Evolutionary conservation across 1,284 basidiomycete genomes (phyloP).

Genomic region (Apiotrichum gracile): DNA sequence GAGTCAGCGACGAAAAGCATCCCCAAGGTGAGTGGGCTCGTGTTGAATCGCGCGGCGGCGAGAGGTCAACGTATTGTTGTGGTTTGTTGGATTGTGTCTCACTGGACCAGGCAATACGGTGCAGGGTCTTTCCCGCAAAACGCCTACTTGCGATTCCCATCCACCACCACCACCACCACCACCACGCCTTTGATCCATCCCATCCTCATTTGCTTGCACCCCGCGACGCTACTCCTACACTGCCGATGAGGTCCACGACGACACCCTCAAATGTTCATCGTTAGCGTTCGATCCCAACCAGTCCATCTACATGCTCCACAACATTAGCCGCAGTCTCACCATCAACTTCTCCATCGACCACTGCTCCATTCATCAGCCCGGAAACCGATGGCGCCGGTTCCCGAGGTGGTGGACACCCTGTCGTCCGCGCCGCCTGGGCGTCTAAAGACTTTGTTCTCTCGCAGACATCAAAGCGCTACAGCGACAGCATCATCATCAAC

Average conservation of each 20-base stretch:
- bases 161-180: background rate
- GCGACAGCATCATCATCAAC: background rate
- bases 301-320: background rate
- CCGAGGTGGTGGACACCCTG: slow-evolving; percentile 2
- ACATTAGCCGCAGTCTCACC: background rate
- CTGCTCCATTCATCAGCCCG: background rate
- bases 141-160: background rate
- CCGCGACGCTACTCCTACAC: background rate
- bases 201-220: background rate
- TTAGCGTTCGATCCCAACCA: slow-evolving; percentile 4
- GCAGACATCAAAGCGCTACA: background rate
- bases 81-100: too few relatives aligned
- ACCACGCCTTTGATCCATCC: background rate
- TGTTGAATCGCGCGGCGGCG: too few relatives aligned
- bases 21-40: too few relatives aligned
- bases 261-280: background rate
- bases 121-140: background rate
- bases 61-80: too few relatives aligned
- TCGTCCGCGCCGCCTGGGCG: background rate
- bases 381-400: slow-evolving; percentile 6
- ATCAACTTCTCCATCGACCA: background rate
- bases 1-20: too few relatives aligned
- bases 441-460: background rate
- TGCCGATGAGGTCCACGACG: background rate
- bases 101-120: too few relatives aligned